phyloP scores from a whole-genome alignment of 441 rosid species.

The Manihot esculenta region DNA sequence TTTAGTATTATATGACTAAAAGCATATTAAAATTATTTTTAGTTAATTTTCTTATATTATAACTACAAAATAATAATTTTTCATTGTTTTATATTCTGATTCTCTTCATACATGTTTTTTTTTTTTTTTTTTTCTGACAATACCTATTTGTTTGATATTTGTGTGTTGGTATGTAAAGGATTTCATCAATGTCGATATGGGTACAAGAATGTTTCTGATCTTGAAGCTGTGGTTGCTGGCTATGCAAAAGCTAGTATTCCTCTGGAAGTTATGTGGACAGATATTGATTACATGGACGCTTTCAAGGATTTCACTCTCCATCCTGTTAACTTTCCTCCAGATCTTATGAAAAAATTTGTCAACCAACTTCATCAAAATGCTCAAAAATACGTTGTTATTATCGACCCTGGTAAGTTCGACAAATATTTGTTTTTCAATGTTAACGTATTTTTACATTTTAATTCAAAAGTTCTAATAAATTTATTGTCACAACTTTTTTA shows the following conservation, averaged over 20 bases:
- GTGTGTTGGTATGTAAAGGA: slow-evolving; percentile 31
- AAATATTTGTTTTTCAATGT: no score
- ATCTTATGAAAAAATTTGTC: slow-evolving; percentile 48
- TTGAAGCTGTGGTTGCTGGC: slow-evolving; percentile 65
- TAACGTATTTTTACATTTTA: no score
- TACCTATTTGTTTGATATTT: background rate
- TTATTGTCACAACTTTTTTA: no score
- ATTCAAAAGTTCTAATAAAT: no score
- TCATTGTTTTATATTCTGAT: no score
- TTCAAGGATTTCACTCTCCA: slow-evolving; percentile 73
- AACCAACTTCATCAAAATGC: slow-evolving; percentile 50
- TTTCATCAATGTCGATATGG: slow-evolving; percentile 82
- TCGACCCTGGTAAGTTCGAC: slow-evolving; percentile 76
- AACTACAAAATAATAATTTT: no score
- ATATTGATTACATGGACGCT: slow-evolving; percentile 78
- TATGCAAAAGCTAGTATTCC: slow-evolving; percentile 72
- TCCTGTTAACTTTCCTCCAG: slow-evolving; percentile 58
- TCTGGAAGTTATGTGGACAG: slow-evolving; percentile 86
- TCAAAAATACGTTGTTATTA: slow-evolving; percentile 61
- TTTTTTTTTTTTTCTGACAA: background rate
- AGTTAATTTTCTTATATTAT: no score
- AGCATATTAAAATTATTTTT: no score
- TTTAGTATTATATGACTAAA: no score
- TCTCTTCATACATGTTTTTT: no score
- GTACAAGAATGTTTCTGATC: slow-evolving; percentile 54